Base-by-base conservation (phyloP, 768 basidiomycete species). In the Artomyces pyxidatus region DNA sequence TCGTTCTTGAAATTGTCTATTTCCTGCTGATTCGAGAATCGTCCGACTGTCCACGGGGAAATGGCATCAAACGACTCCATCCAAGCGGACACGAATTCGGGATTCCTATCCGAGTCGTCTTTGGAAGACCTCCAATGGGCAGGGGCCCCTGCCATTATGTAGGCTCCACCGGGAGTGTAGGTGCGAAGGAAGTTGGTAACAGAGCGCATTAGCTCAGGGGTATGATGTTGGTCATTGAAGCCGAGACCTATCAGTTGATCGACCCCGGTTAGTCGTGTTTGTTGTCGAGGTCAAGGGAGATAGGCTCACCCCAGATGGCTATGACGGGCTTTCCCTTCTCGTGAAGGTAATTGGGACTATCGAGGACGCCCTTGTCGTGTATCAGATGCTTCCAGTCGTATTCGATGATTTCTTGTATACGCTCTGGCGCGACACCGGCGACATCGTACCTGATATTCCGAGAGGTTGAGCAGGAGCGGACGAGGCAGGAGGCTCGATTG, bases 21-120 rank as follows among this genome's bases (percentile, higher is more conserved):
- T 12, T 78, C 79, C 37, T 71, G 70, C 51, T 79, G 75, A 51
- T 72, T 74, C 17, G 66, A 67, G 61, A 79, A 89, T 28, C 85
- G 70, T 3, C 88, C 89, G 9, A 91, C 73, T 6, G 83, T 87
- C 88, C 88, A 91, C 6, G 89, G 89, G 19, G 81, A 84, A 48
- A 89, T 76, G 3, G 85, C 83, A 52, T 88, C 86, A 51, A 88
- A 86, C 21, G 79, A 79, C n/a, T 81, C 79, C 9, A 87, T 67
- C 81, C 84, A 90, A 9, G 88, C 72, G 42, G 77, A 68, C 11
- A 81, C 56, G 52, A 85, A 89, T 6, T 66, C 83, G 0, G 78
- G 77, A 52, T 88, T 75, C 2, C 69, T 69, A 61, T 89, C 85
- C 0, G 83, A 81, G 58, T 92, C 89, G 23, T 76, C 74, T 23